Percentiles rank a stretch among this genome's conserved stretches.
Evolutionary conservation across 139 green algal species (phyloP).

Genomic region (Chlorella sp.): DNA sequence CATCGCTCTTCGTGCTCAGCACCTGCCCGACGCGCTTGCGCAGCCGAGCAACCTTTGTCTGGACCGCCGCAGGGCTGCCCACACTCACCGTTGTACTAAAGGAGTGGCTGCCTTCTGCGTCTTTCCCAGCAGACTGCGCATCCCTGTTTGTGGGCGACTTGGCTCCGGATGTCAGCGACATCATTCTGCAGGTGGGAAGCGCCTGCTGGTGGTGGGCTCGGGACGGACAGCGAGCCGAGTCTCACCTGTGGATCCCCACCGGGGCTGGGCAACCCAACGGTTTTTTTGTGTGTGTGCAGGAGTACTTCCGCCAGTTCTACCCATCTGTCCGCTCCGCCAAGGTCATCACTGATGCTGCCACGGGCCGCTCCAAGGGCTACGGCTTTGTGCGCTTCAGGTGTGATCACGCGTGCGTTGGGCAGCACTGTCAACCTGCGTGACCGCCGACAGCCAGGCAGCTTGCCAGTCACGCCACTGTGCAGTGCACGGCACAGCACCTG

Average conservation of each 20-base stretch:
- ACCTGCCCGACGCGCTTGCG: too few relatives aligned
- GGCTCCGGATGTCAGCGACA: constrained; percentile 90
- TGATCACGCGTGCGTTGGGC: too few relatives aligned
- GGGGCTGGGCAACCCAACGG: too few relatives aligned
- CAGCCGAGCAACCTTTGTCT: too few relatives aligned
- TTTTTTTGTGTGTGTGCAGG: constrained; percentile 34
- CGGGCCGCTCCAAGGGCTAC: constrained; percentile 90
- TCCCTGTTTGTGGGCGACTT: constrained; percentile 96
- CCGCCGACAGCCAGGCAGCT: too few relatives aligned
- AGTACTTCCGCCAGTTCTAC: constrained; percentile 89
- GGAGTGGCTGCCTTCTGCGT: not conserved
- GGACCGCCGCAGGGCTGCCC: too few relatives aligned
- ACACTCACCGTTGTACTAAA: not conserved
- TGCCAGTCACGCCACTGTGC: too few relatives aligned
- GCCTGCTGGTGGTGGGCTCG: too few relatives aligned
- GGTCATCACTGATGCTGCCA: constrained; percentile 91
- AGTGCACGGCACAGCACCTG: too few relatives aligned
- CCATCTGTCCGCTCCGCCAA: constrained; percentile 70
- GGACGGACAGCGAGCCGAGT: not conserved
- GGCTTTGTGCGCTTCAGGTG: constrained; percentile 94
- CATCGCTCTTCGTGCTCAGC: too few relatives aligned
- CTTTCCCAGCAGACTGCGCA: constrained; percentile 63
- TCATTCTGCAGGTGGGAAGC: constrained; percentile 65
- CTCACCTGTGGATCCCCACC: not conserved
- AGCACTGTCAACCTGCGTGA: too few relatives aligned